Evolutionary conservation across 257 asterid species (phyloP), one percentile per base, ranked within the genome.

Genomic region (Capsicum chinense): DNA sequence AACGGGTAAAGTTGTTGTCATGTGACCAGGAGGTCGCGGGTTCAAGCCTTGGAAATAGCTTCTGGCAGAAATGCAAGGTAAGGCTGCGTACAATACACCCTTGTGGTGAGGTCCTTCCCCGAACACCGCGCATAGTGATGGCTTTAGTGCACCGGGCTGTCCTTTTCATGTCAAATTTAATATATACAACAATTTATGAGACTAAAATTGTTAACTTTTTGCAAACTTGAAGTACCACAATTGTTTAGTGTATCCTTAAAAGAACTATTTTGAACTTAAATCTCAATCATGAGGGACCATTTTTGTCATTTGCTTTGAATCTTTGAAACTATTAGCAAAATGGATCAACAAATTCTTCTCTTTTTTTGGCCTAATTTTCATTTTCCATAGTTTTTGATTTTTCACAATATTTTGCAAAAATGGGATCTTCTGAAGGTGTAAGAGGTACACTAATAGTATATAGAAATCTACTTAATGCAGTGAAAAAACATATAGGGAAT

Each of bases 401-500:
- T 73, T 68, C 26, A 13, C 19, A 76, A 54, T 21, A 21, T 3
- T 21, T 50, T 76, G 47, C 63, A 76, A 14, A 76, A 0, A 76
- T 76, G 81, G 62, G 81, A 6, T 76, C 81, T 14, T 76, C 62
- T 52, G 47, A 13, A 76, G 7, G 47, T 21, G 17, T 56, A 76
- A 76, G 62, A 76, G 19, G 21, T 21, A 12, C 9, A 0, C 7
- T 52, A 52, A 21, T 50, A 87, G 94, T 90, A 10, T 94, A 95
- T 86, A 91, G 95, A 74, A 83, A 87, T 84, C 94, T 95, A 84
- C 87, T 95, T 14, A 92, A 93, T 88, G 89, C 98, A 9, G 93
- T 92, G 87, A 87, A 87, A 87, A 91, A 93, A 2, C 92, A 94
- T 84, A 56, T 95, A 4, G 98, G 97, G 19, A 88, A 86, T 26